Evolutionary conservation across 2,329 filamentous ascomycete species (phyloP), one percentile per base, ranked within the genome.

Genomic region (Stylonectria norvegica): DNA sequence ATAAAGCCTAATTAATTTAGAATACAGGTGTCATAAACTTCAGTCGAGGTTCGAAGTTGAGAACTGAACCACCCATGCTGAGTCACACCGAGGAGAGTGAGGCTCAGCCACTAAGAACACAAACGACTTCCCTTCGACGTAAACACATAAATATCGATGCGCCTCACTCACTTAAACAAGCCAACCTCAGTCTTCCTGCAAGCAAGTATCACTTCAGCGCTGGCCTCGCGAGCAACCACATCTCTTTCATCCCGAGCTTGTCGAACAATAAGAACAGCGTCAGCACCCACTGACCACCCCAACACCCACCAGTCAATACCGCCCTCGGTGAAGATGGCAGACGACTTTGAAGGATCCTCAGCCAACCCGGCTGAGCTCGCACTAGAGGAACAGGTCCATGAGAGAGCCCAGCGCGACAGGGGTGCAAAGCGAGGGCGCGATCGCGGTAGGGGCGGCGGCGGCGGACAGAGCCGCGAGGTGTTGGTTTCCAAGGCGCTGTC

Each of bases 401-500:
- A 28, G 19, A 49, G 38, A 22, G 16, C 36, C 4, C 22, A 47
- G 35, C 57, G 44, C 42, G 52, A 43, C n/a, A 43, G 42, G 30
- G 42, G 52, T 49, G 58, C 10, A 25, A 60, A 62, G 5, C 48
- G 61, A 9, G 48, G 55, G 5, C 53, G 63, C 2, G 52, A 59
- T 11, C 52, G 52, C 7, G 43, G 59, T 5, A 52, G 65, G 4
- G 50, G 62, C 4, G 58, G 63, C 0, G 56, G 62, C 10, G 57
- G 59, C 4, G 56, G 56, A 5, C 58, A 58, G 42, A 56, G 58
- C 31, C 67, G 75, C n/a, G 68, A 74, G 15, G 63, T 73, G 15
- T 64, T 68, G 40, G 61, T 80, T 31, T 79, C 75, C 6, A 75
- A 69, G 50, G 74, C 76, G 9, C 61, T 81, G 31, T 79, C 76